A percentile compares a stretch with the other conserved stretches of the same genome.
phyloP scores from a whole-genome alignment of 768 basidiomycete species.

The Glaciozyma antarctica region DNA sequence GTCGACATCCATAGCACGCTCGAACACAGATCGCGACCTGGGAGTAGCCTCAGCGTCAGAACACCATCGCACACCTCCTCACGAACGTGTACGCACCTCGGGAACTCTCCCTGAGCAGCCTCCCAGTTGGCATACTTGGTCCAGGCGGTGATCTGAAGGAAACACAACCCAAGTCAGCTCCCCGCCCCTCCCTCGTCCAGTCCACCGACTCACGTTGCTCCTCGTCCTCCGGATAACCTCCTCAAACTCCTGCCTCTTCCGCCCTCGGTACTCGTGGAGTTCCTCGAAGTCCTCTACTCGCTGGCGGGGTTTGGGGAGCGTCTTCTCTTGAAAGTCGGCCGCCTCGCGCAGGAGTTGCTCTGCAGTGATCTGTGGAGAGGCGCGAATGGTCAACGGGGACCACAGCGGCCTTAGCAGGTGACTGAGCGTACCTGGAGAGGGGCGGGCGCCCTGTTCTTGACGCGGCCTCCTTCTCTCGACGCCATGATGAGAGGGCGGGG shows the following conservation, averaged over 20 bases:
- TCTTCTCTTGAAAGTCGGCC: conserved; percentile 91
- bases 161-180: neutral
- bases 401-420: conserved; percentile 9
- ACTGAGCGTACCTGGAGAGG: conserved; percentile 63
- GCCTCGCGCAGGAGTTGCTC: conserved; percentile 97
- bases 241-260: conserved; percentile 81
- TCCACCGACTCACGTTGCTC: conserved; percentile 35
- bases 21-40: conserved; percentile 79
- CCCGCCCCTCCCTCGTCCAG: neutral
- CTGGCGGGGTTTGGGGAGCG: conserved; percentile 85
- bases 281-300: conserved; percentile 91
- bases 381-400: neutral
- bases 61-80: no score
- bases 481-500: neutral
- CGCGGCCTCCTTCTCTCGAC: conserved; percentile 38
- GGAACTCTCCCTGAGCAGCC: conserved; percentile 93
- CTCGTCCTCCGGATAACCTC: conserved; percentile 52
- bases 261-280: conserved; percentile 65
- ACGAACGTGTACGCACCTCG: conserved; percentile 44
- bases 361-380: conserved; percentile 70
- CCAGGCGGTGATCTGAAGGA: conserved; percentile 45
- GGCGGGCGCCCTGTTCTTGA: conserved; percentile 93
- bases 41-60: neutral
- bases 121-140: conserved; percentile 52
- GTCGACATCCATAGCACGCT: conserved; percentile 93